Base-by-base conservation (phyloP, 495 filamentous ascomycete genomes). In the Penicillium cinerascens region DNA sequence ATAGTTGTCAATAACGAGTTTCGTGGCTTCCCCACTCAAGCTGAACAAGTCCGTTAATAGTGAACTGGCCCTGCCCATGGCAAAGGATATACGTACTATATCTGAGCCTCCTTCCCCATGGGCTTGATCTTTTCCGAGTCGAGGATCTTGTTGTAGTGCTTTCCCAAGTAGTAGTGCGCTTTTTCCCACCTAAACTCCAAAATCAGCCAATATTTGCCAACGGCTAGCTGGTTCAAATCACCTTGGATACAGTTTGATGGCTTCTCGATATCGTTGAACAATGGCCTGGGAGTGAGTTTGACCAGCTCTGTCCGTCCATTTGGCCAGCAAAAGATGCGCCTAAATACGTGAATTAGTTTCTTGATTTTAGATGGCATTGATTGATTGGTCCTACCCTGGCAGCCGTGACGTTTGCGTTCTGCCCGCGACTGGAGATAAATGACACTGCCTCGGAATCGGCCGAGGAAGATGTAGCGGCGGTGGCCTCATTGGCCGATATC, bases 61-160 rank as follows among this genome's bases (percentile, higher is more conserved):
- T 39, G 21, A 17, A 38, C 22, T n/a, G 5, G 10, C 11, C 26
- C 40, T 42, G 15, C 7, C n/a, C 44, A 21, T 21, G 7, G 16
- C n/a, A 13, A 27, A 27, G 23, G 11, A 26, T 33, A 33, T 13
- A 55, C 71, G 55, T 59, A 77, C 73, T 78, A 87, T 23, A 72
- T 67, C 21, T 76, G 65, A 22, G 75, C 78, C 62, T 85, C 82
- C 59, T 82, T 89, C 13, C 81, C 79, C 33, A 82, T 76, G 8
- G 86, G 83, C 39, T 96, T 81, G 8, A 78, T 75, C 64, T 88
- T 92, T 63, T 97, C 90, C 0, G 88, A 87, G 58, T 97, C 92
- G 17, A 96, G 77, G 15, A 97, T 80, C 64, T 97, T 99, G 65
- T 96, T 95, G 77, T 97, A 99, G 69, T 97, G 89, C 50, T 92